A percentile compares a stretch with the other conserved stretches of the same genome.
These are phyloP conservation scores for Glycine tomentella DNA, from an alignment of 306 rosid species.

Conservation along the genomic window DNA sequence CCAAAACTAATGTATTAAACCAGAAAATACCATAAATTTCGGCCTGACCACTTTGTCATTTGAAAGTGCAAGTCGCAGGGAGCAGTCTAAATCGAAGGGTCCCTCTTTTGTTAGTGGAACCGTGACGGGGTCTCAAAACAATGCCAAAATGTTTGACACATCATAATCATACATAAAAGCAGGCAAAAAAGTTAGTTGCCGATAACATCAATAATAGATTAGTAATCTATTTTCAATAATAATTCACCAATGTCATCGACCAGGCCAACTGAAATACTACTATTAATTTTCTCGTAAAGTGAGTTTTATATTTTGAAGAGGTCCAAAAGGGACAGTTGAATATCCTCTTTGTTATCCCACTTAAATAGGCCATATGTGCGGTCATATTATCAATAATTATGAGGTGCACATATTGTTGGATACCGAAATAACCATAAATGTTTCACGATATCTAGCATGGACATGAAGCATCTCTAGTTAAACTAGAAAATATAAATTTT, in stretches of 20 bases:
- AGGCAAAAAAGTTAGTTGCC: conserved; percentile 30
- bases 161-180: conserved; percentile 44
- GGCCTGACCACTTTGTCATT: conserved; percentile 12
- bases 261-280: neutral
- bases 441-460: neutral
- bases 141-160: conserved; percentile 18
- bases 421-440: neutral
- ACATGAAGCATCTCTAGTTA: neutral
- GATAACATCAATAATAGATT: conserved; percentile 43
- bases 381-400: conserved; percentile 31
- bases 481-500: neutral
- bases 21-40: neutral
- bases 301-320: conserved; percentile 14
- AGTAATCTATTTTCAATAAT: conserved; percentile 26
- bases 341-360: conserved; percentile 23
- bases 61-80: conserved; percentile 10
- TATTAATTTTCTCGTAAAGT: neutral
- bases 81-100: conserved; percentile 26
- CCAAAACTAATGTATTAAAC: neutral
- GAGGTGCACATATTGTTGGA: neutral
- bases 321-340: conserved; percentile 41
- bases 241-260: conserved; percentile 36
- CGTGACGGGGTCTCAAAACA: conserved; percentile 27
- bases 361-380: neutral
- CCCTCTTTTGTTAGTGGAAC: conserved; percentile 40